Evolutionary conservation across 208 protist species (phyloP).

Genomic region (Balamuthia mandrillaris): DNA sequence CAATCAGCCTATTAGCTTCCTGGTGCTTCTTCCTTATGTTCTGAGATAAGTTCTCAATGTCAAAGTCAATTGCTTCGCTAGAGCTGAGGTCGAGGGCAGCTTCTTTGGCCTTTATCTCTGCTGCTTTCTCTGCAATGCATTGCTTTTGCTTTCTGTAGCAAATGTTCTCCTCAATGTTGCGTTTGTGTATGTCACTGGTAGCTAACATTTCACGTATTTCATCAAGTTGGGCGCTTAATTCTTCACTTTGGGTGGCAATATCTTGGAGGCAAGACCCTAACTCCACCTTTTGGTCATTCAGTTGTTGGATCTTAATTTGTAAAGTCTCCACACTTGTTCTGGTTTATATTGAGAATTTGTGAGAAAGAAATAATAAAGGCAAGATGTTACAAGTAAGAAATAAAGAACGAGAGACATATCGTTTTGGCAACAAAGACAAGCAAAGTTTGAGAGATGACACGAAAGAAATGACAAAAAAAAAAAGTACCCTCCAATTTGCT

Average conservation of each 20-base stretch:
- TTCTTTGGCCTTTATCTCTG: not conserved
- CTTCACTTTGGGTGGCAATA: no score
- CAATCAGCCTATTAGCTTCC: not conserved
- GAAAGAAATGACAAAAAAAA: not conserved
- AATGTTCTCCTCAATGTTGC: constrained; percentile 13
- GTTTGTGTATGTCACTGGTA: not conserved
- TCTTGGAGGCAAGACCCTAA: no score
- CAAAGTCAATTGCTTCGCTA: not conserved
- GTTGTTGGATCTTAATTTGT: not conserved
- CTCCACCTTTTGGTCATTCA: no score
- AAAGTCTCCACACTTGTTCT: not conserved
- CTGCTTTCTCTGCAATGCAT: not conserved
- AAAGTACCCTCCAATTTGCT: not conserved
- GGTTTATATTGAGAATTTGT: not conserved
- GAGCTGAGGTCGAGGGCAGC: not conserved
- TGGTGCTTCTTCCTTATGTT: not conserved
- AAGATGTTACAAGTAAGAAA: not conserved
- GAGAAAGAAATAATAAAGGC: not conserved
- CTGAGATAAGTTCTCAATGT: not conserved
- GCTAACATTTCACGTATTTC: not conserved
- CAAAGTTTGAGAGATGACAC: no score
- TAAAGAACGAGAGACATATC: no score
- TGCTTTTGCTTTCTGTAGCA: constrained; percentile 26
- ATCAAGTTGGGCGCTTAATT: not conserved
- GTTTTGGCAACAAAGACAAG: no score